Percentiles rank a stretch among this genome's conserved stretches.
These are phyloP conservation scores for Calonectria ilicicola DNA, from an alignment of 2,329 filamentous ascomycete genomes.

Conservation along the genomic window DNA sequence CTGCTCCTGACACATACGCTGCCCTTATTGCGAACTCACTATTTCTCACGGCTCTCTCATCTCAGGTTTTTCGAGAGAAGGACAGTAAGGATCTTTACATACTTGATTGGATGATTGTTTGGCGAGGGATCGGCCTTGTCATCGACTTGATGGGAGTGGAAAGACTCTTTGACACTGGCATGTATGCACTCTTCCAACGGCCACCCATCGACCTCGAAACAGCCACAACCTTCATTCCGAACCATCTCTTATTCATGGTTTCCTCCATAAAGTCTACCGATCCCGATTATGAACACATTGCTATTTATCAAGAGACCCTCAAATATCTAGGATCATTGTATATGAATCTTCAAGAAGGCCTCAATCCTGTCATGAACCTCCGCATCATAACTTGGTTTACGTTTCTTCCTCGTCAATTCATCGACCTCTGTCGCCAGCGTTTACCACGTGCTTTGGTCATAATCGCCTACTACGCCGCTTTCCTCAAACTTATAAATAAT, in stretches of 20 bases:
- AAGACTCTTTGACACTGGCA: constrained; percentile 52
- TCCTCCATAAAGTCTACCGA: constrained; percentile 57
- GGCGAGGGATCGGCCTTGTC: constrained; percentile 65
- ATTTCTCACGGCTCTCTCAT: constrained; percentile 63
- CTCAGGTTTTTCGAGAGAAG: constrained; percentile 62
- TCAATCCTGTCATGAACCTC: constrained; percentile 58
- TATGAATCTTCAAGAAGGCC: constrained; percentile 57
- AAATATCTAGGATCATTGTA: constrained; percentile 66
- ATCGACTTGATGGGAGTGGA: constrained; percentile 49
- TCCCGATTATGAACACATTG: constrained; percentile 52
- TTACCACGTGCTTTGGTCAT: constrained; percentile 63
- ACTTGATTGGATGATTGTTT: constrained; percentile 68
- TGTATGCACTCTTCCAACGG: constrained; percentile 61
- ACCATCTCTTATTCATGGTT: constrained; percentile 62
- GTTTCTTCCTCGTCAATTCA: constrained; percentile 58
- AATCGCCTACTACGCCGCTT: constrained; percentile 64
- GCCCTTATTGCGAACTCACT: constrained; percentile 65
- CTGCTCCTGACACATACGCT: constrained; percentile 58
- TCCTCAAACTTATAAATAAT: constrained; percentile 56
- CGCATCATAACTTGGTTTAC: constrained; percentile 67
- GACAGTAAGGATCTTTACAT: constrained; percentile 60
- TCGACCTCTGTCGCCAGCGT: constrained; percentile 55
- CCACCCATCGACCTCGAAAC: constrained; percentile 61
- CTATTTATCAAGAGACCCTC: constrained; percentile 59
- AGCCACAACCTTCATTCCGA: constrained; percentile 56